Percentiles rank a stretch among this genome's conserved stretches.
phyloP scores from a whole-genome alignment of 2,329 filamentous ascomycete species.

The Fusarium duplospermum region DNA sequence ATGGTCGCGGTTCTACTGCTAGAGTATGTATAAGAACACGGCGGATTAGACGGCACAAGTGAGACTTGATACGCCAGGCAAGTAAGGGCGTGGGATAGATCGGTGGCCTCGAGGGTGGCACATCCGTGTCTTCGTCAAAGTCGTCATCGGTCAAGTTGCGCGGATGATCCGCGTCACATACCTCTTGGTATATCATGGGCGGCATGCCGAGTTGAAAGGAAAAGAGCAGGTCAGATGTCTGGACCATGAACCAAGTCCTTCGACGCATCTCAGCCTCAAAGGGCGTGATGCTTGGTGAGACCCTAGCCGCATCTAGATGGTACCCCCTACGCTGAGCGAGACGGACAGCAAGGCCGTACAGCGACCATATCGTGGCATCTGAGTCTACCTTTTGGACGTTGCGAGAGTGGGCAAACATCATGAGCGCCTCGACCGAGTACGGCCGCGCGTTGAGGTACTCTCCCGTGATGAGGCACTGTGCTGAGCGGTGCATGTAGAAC shows the following conservation, averaged over 20 bases:
- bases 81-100: conserved; percentile 58
- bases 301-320: conserved; percentile 59
- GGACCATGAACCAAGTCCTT: conserved; percentile 60
- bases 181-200: conserved; percentile 59
- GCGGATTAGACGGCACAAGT: conserved; percentile 57
- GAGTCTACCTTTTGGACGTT: conserved; percentile 55
- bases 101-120: conserved; percentile 56
- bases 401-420: conserved; percentile 58
- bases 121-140: conserved; percentile 59
- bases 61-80: conserved; percentile 57
- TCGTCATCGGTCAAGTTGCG: conserved; percentile 62
- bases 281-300: conserved; percentile 55
- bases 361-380: conserved; percentile 59
- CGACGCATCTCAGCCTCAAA: conserved; percentile 65
- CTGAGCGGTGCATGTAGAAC: conserved; percentile 52
- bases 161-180: conserved; percentile 59
- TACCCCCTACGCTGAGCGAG: conserved; percentile 65
- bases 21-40: conserved; percentile 57
- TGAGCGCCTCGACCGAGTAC: conserved; percentile 61
- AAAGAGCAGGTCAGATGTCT: conserved; percentile 60
- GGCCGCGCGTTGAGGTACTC: conserved; percentile 58
- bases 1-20: conserved; percentile 51
- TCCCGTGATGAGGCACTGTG: conserved; percentile 61
- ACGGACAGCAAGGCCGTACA: conserved; percentile 59
- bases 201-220: conserved; percentile 66